Base-by-base conservation (phyloP, 2,329 filamentous ascomycete genomes). In the Pseudogymnoascus pannorum region DNA sequence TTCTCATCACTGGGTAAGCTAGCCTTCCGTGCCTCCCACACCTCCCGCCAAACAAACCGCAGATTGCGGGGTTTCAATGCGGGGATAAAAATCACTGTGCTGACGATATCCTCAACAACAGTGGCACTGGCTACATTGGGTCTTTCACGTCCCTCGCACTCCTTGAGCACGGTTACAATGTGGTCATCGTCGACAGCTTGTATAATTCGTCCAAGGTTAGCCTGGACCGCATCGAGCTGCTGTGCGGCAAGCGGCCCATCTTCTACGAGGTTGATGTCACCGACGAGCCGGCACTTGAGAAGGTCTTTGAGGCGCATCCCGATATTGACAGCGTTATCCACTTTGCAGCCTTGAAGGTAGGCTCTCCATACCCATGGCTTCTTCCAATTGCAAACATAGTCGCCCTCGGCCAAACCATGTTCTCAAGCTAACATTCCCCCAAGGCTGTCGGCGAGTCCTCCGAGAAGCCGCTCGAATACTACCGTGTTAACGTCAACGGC, bases 241-340 rank as follows among this genome's bases (percentile, higher is more conserved):
- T 99, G 75, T 87, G 82, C 75, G 93, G 94, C 72, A 94, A 92
- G 78, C 87, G 89, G 66, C 91, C 94, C 61, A 79, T 81, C 64
- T 97, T 97, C 76, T 86, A 92, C 80, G 79, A 96, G 75, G 79
- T 86, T 72, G 94, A 99, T 77, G 84, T 99, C 71, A 97, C 91
- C 68, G 85, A 97, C 72, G 88, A 94, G 75, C 82, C 83, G 65
- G 88, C 81, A 11, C 82, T 99, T 62, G 91, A 97, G 74, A 86
- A 87, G 70, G 89, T 97, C 70, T 97, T 99, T 73, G 81, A 84
- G 65, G 89, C 88, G 72, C 88, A 97, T 77, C 91, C 92, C 59
- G 88, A 91, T 71, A 97, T 99, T 72, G 92, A 97, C 82, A 96
- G 91, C 74, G 94, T 97, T 67, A 97, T 99, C 71, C 94, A 99